Evolutionary conservation across 225 moss, liverwort and hornwort species (phyloP).

Genomic region (Pseudoscleropodium purum): DNA sequence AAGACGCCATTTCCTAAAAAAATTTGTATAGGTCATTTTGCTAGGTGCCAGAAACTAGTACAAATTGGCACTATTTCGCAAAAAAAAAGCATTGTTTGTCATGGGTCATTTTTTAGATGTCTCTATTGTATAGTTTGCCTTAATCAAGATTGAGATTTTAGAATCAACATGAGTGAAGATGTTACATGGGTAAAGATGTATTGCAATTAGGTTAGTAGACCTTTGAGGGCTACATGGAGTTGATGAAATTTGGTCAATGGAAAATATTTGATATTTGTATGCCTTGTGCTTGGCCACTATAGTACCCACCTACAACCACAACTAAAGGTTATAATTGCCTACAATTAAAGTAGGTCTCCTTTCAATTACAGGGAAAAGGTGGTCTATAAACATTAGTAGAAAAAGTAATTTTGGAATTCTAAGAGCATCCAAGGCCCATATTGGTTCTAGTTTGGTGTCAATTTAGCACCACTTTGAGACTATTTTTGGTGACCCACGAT

Average conservation of each 20-base stretch:
- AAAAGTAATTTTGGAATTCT: no score
- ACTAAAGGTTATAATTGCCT: neutral
- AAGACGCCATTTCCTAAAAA: no score
- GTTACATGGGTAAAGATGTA: neutral
- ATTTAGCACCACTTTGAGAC: no score
- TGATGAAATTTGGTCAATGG: neutral
- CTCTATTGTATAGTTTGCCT: no score
- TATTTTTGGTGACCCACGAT: fast-evolving
- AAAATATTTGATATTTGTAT: neutral
- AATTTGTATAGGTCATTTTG: no score
- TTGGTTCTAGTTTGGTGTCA: neutral
- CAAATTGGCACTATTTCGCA: no score
- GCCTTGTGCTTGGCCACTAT: neutral
- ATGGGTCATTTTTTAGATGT: no score
- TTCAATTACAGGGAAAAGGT: no score
- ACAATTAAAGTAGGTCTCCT: neutral
- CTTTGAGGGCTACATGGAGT: neutral
- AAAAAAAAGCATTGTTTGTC: no score
- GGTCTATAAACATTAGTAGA: no score
- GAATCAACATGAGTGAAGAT: neutral
- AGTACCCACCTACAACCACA: neutral
- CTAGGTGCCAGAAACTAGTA: no score
- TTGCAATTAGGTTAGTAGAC: neutral
- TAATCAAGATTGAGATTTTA: neutral
- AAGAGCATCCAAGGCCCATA: no score